A percentile compares a stretch with the other conserved stretches of the same genome.
These are phyloP conservation scores for Vanrija pseudolonga DNA, from an alignment of 1,284 basidiomycete genomes.

Conservation along the genomic window DNA sequence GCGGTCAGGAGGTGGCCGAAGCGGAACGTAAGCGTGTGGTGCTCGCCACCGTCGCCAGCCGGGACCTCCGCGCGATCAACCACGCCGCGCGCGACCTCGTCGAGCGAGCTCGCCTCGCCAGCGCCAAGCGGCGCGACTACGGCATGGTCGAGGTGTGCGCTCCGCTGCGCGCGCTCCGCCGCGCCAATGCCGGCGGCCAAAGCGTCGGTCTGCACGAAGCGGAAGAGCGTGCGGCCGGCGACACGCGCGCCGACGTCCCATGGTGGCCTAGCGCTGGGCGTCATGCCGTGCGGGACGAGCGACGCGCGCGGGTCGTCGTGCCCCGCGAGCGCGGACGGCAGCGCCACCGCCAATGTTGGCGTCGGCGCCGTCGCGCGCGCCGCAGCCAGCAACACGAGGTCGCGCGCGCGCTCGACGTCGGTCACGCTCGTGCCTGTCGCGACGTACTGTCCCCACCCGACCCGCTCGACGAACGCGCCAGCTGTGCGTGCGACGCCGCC, in stretches of 20 bases:
- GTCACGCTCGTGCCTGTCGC: not conserved
- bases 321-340: not conserved
- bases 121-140: not conserved
- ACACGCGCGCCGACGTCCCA: constrained; percentile 7
- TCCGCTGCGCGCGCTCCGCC: constrained; percentile 3
- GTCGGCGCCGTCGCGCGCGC: not conserved
- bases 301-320: too few species aligned
- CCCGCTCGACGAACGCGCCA: constrained; percentile 3
- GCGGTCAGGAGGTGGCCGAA: constrained; percentile 12
- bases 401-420: constrained; percentile 4
- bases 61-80: not conserved
- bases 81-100: not conserved
- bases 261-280: constrained; percentile 4
- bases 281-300: constrained; percentile 6
- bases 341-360: not conserved
- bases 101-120: too few species aligned
- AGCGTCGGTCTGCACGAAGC: not conserved
- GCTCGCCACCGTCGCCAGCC: not conserved
- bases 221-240: constrained; percentile 9
- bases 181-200: not conserved
- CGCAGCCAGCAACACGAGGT: not conserved
- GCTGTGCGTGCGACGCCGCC: constrained; percentile 2
- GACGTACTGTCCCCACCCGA: not conserved
- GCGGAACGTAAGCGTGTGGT: not conserved
- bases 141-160: not conserved